These are phyloP conservation scores for Suillus brevipes DNA, from an alignment of 768 basidiomycete genomes.

Conservation along the genomic window DNA sequence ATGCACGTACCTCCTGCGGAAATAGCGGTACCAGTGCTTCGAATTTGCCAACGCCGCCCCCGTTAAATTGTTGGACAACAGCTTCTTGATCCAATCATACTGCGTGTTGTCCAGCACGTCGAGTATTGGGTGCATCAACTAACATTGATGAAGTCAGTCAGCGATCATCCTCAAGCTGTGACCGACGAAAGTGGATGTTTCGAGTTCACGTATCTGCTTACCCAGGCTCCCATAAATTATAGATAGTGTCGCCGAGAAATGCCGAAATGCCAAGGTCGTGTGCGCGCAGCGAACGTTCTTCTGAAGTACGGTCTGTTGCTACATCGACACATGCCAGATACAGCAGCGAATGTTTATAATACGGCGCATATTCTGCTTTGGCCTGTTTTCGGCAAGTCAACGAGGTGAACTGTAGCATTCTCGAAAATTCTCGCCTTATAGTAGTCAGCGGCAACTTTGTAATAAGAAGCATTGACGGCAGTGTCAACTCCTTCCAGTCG, in stretches of 20 bases:
- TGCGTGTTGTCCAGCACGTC: slow-evolving; percentile 79
- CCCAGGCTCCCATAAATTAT: slow-evolving; percentile 99
- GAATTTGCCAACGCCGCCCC: slow-evolving; percentile 96
- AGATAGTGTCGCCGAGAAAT: slow-evolving; percentile 90
- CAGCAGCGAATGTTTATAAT: slow-evolving; percentile 91
- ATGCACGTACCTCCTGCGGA: slow-evolving; percentile 71
- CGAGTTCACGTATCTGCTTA: slow-evolving; percentile 41
- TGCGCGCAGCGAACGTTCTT: slow-evolving; percentile 80
- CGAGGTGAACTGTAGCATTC: slow-evolving; percentile 6
- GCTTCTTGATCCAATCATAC: slow-evolving; percentile 89
- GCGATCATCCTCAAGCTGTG: slow-evolving; percentile 12
- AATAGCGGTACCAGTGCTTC: slow-evolving; percentile 90
- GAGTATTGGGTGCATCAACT: slow-evolving; percentile 98
- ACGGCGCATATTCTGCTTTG: slow-evolving; percentile 93
- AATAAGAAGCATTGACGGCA: slow-evolving; percentile 88
- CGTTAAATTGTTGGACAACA: slow-evolving; percentile 91
- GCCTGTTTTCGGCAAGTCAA: slow-evolving; percentile 48
- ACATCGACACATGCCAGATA: slow-evolving; percentile 94
- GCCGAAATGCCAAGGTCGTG: slow-evolving; percentile 93
- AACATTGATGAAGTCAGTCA: slow-evolving; percentile 19
- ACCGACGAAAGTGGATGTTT: slow-evolving; percentile 10
- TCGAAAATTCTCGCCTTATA: slow-evolving; percentile 61
- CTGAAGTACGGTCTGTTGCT: slow-evolving; percentile 71
- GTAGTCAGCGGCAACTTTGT: slow-evolving; percentile 92
- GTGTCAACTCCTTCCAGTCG: slow-evolving; percentile 70